phyloP scores from a whole-genome alignment of 192 early-diverging fungal species.

The Coemansia sp. region DNA sequence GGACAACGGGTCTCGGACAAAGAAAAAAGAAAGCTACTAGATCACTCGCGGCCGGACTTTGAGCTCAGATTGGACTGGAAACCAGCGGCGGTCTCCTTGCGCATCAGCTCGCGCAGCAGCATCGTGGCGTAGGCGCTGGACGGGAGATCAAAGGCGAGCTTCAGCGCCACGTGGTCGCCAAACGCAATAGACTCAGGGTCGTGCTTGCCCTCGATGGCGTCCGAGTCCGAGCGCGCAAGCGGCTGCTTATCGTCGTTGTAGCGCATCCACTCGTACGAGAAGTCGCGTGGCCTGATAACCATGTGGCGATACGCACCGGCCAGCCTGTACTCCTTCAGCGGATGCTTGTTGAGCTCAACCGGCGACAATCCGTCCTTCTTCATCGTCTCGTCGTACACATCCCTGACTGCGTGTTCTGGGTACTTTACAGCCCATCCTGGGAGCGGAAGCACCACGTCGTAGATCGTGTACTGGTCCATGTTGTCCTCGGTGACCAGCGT shows the following conservation, averaged over 20 bases:
- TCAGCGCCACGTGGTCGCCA: conserved; percentile 71
- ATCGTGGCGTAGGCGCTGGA: conserved; percentile 95
- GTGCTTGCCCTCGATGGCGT: conserved; percentile 57
- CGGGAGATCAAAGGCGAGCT: conserved; percentile 73
- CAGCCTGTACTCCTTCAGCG: conserved; percentile 64
- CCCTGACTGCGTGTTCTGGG: conserved; percentile 71
- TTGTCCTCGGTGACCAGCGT: conserved; percentile 70
- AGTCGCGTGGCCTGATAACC: conserved; percentile 61
- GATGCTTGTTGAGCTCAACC: conserved; percentile 58
- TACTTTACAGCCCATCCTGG: conserved; percentile 80
- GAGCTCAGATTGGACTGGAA: conserved; percentile 54
- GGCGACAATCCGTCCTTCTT: conserved; percentile 71
- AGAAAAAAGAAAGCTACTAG: too few relatives aligned
- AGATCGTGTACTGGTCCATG: conserved; percentile 68
- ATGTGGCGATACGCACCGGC: conserved; percentile 68
- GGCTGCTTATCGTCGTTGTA: conserved; percentile 65
- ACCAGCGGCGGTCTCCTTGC: conserved; percentile 60
- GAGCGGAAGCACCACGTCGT: conserved; percentile 90
- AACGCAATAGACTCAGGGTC: conserved; percentile 47
- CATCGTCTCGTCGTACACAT: conserved; percentile 72
- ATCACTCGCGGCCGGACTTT: not conserved
- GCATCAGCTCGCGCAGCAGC: conserved; percentile 88
- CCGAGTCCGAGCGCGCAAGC: conserved; percentile 65
- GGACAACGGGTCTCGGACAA: too few relatives aligned
- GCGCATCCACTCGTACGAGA: conserved; percentile 63